These are phyloP conservation scores for Haplosporangium sp. DNA, from an alignment of 371 early-diverging fungal genomes.

Conservation along the genomic window DNA sequence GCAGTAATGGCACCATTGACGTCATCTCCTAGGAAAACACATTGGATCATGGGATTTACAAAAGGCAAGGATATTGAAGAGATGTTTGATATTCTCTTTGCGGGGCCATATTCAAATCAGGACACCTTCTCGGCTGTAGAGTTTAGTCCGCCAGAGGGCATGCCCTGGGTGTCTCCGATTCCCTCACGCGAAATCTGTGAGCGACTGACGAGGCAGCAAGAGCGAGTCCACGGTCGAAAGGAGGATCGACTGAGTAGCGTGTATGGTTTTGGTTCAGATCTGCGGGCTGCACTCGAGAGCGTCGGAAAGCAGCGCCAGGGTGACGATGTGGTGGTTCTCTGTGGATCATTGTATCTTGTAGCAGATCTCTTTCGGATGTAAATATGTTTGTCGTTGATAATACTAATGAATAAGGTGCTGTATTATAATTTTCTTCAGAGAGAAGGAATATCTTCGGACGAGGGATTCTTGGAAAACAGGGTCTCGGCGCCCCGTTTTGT, in stretches of 20 bases:
- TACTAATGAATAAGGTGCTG: too few relatives aligned
- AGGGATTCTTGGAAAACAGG: too few relatives aligned
- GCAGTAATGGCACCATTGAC: background rate
- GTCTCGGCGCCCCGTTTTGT: too few relatives aligned
- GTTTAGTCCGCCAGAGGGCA: constrained; percentile 82
- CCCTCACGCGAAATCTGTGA: constrained; percentile 52
- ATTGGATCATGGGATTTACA: constrained; percentile 87
- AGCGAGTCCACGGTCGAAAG: background rate
- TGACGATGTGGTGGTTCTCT: constrained; percentile 69
- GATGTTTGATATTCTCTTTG: constrained; percentile 67
- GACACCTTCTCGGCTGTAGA: constrained; percentile 75
- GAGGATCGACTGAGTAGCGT: constrained; percentile 13
- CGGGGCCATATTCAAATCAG: constrained; percentile 55
- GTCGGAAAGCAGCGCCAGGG: constrained; percentile 30
- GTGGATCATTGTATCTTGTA: constrained; percentile 90
- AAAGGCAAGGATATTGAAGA: constrained; percentile 73
- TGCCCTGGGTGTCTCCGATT: constrained; percentile 86
- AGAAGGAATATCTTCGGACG: too few relatives aligned
- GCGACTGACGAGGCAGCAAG: constrained; percentile 46
- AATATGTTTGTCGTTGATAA: background rate
- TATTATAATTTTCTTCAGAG: too few relatives aligned
- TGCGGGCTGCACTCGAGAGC: constrained; percentile 46
- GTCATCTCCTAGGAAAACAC: constrained; percentile 47
- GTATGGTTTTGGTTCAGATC: constrained; percentile 23
- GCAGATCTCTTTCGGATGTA: constrained; percentile 74